A percentile compares a stretch with the other conserved stretches of the same genome.
Evolutionary conservation across 176 grass and related monocot species (phyloP).

Genomic region (Themeda triandra): DNA sequence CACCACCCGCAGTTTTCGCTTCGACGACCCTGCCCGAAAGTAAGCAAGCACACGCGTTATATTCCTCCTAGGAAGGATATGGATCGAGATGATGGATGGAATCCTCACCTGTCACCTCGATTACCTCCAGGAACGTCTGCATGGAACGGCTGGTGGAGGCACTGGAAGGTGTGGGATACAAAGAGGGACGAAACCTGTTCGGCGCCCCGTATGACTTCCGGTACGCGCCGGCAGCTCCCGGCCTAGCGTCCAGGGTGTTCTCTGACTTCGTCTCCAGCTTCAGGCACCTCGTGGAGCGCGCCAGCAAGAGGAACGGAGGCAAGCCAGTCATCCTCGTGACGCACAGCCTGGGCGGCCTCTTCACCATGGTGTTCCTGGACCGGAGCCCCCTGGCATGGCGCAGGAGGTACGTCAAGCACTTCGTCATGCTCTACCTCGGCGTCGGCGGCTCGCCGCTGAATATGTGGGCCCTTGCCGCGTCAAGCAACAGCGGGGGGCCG

Average conservation of each 20-base stretch:
- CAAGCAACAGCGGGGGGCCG: too few species aligned
- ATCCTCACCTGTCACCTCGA: background rate
- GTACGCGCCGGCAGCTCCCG: conserved; percentile 4
- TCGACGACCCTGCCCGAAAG: background rate
- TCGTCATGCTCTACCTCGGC: background rate
- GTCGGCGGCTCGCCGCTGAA: background rate
- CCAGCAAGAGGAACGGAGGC: background rate
- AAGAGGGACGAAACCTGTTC: background rate
- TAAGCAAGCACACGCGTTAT: background rate
- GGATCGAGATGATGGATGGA: background rate
- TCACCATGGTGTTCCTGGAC: background rate
- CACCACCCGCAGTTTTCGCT: background rate
- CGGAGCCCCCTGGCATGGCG: conserved; percentile 25
- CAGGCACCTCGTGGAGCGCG: background rate
- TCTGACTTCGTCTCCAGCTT: background rate
- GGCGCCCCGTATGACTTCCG: conserved; percentile 8
- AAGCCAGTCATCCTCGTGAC: background rate
- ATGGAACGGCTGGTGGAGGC: background rate
- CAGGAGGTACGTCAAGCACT: conserved; percentile 12
- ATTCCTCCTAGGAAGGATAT: too few species aligned
- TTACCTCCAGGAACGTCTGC: background rate
- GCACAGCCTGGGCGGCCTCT: background rate
- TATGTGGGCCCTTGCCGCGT: too few species aligned
- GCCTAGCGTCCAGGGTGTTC: background rate
- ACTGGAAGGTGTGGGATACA: background rate